These are phyloP conservation scores for Trapa bicornis DNA, from an alignment of 345 rosid species.

Conservation along the genomic window DNA sequence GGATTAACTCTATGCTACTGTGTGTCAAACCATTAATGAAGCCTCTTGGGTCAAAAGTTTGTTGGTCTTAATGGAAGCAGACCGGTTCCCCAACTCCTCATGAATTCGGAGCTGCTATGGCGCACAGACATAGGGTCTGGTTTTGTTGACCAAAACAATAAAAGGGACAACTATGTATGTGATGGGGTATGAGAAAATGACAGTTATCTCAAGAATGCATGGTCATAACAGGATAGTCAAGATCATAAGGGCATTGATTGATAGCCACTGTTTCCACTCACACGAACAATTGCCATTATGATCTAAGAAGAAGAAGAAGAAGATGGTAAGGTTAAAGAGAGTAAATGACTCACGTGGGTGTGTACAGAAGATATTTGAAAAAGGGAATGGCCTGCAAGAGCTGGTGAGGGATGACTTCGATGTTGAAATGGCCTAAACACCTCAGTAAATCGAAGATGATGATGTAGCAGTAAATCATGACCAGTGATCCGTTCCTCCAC, in stretches of 20 bases:
- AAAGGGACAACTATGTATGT: neutral
- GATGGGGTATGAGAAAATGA: neutral
- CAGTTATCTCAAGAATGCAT: too few species aligned
- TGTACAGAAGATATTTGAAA: conserved; percentile 63
- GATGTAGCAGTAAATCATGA: conserved; percentile 44
- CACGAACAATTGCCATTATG: too few species aligned
- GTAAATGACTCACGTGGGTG: conserved; percentile 58
- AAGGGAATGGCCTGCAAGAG: conserved; percentile 43
- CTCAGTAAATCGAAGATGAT: conserved; percentile 58
- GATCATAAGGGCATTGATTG: too few species aligned
- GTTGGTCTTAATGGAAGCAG: neutral
- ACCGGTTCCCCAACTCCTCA: neutral
- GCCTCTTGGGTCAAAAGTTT: neutral
- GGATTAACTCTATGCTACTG: neutral
- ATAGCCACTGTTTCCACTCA: too few species aligned
- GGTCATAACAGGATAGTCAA: too few species aligned
- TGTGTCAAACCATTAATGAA: too few species aligned
- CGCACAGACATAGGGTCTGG: neutral
- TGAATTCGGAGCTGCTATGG: neutral
- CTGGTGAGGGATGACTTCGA: conserved; percentile 55
- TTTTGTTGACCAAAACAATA: neutral
- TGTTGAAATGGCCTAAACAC: conserved; percentile 77
- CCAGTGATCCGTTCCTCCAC: conserved; percentile 56
- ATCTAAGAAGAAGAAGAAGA: too few species aligned
- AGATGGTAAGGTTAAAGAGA: neutral